Evolutionary conservation across 768 basidiomycete species (phyloP), one percentile per base, ranked within the genome.

Genomic region (Suillus hirtellus): DNA sequence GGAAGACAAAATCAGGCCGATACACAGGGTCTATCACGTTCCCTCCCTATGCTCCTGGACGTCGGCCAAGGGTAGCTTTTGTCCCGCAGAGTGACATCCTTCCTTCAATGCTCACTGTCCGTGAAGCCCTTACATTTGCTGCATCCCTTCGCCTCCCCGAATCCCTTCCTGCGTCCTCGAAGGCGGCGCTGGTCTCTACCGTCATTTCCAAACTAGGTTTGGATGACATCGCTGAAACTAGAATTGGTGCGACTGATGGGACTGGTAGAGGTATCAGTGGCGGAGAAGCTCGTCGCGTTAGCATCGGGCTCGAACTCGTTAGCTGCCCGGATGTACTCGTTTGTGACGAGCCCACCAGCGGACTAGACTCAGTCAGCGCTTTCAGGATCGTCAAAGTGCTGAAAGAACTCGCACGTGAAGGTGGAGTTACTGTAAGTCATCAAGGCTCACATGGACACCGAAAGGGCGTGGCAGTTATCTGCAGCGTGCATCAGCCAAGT

Each of bases 271-370:
- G 93, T 0, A 94, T 97, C 59, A 92, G 90, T 69, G 95, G 95
- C 12, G 95, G 95, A 11, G 95, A 97, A 75, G 92, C 92, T 81
- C 83, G 95, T 53, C 80, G 95, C 58, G 91, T 97, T 6, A 93
- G 89, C 63, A 96, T 97, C 64, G 95, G 94, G 6, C 76, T 95
- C 43, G 95, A 96, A 77, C 81, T 97, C 11, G 88, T 96, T 55
- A 89, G 92, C 0, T 82, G 84, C 46, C 95, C 95, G 0, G 92
- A 95, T 70, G 80, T 97, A 12, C 75, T 97, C 46, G 86, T 96
- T 35, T 80, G 95, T 38, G 95, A 97, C 69, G 95, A 97, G 70
- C 95, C 95, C 8, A 89, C 90, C 2, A 74, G 72, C 80, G 90
- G 92, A 9, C 79, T 97, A 64, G 95, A 97, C 73, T 94, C 93